phyloP scores from a whole-genome alignment of 2,329 filamentous ascomycete species.

The Neurospora crassa region DNA sequence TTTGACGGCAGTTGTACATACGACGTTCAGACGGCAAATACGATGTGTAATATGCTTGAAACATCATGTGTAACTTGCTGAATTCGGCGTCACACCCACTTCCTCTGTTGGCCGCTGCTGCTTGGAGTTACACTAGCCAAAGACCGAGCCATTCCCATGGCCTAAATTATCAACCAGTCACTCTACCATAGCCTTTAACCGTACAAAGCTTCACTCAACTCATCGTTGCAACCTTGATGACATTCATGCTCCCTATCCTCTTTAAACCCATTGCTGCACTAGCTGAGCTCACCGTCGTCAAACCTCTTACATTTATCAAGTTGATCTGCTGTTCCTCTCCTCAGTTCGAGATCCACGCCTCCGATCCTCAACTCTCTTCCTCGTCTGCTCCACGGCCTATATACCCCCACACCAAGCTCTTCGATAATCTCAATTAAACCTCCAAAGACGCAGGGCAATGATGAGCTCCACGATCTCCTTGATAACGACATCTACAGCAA shows the following conservation, averaged over 20 bases:
- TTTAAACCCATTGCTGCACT: background rate
- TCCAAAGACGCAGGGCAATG: conserved; percentile 59
- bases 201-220: background rate
- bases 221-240: background rate
- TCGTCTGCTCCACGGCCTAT: conserved; percentile 49
- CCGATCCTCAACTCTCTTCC: conserved; percentile 41
- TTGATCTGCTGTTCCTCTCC: background rate
- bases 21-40: background rate
- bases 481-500: conserved; percentile 50
- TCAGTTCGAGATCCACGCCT: conserved; percentile 33
- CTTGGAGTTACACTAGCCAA: background rate
- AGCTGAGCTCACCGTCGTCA: background rate
- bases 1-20: no score
- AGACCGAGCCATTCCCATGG: background rate
- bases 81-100: background rate
- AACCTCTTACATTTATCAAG: background rate
- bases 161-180: background rate
- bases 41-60: background rate
- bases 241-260: background rate
- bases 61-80: background rate
- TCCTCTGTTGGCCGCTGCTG: background rate
- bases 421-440: conserved; percentile 65
- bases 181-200: background rate
- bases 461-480: conserved; percentile 59
- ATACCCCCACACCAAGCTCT: conserved; percentile 53